Conservation (phyloP, 768 basidiomycete species). For the Cyclocybe aegerita region DNA sequence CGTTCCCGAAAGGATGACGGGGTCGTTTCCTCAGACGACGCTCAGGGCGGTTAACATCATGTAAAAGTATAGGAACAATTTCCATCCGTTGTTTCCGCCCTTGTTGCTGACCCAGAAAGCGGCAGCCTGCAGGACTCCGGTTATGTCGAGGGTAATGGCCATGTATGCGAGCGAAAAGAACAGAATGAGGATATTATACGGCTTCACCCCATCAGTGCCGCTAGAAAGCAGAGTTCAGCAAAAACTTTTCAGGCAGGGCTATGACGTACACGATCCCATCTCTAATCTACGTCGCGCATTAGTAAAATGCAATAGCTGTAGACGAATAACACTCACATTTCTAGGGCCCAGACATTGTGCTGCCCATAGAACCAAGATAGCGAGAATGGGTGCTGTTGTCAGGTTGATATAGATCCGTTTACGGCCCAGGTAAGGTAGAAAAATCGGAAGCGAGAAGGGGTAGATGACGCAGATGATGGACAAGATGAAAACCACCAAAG, state of each 20-base stretch:
- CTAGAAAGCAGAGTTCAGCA: background rate
- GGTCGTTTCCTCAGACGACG: conserved; percentile 88
- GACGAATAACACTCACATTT: conserved; percentile 10
- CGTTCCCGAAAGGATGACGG: conserved; percentile 85
- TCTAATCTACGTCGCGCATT: conserved; percentile 5
- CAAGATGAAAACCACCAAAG: conserved; percentile 50
- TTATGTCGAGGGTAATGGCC: conserved; percentile 87
- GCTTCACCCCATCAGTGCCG: conserved; percentile 65
- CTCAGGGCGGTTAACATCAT: conserved; percentile 77
- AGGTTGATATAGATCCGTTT: conserved; percentile 43
- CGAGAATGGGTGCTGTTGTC: conserved; percentile 52
- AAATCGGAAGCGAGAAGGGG: conserved; percentile 36
- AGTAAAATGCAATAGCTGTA: no score
- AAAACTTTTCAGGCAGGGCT: background rate
- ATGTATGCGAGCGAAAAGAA: conserved; percentile 94
- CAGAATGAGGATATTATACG: conserved; percentile 90
- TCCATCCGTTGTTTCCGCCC: conserved; percentile 71
- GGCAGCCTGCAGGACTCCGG: conserved; percentile 82
- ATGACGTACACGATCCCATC: conserved; percentile 12
- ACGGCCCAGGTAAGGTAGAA: conserved; percentile 27
- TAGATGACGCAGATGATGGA: conserved; percentile 54
- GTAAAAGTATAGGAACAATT: conserved; percentile 80
- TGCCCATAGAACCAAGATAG: conserved; percentile 54
- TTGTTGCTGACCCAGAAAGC: conserved; percentile 88
- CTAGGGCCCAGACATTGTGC: conserved; percentile 49